Percentiles rank a stretch among this genome's conserved stretches.
Conservation (phyloP, 2,329 filamentous ascomycete genomes). For the Conoideocrella luteorostrata region DNA sequence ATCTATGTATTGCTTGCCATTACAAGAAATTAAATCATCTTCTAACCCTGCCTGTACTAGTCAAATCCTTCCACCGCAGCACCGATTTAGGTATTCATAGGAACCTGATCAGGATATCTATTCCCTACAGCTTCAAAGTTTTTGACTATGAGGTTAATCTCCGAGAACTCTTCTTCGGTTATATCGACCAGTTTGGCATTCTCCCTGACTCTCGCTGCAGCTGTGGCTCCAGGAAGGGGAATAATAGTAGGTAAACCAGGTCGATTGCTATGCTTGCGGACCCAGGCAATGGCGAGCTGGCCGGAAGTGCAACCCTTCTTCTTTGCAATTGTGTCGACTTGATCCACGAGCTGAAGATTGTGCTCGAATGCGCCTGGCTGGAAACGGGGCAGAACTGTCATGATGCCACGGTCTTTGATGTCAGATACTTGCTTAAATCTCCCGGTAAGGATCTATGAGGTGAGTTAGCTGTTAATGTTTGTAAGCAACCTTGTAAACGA, state of each 20-base stretch:
- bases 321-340: constrained; percentile 51
- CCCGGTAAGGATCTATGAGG: constrained; percentile 23
- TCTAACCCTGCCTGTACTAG: background rate
- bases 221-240: constrained; percentile 61
- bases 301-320: constrained; percentile 54
- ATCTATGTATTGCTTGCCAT: too few relatives aligned
- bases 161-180: constrained; percentile 41
- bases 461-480: constrained; percentile 3
- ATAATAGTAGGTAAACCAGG: constrained; percentile 52
- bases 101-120: constrained; percentile 37
- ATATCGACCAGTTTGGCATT: constrained; percentile 47
- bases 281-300: constrained; percentile 64
- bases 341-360: constrained; percentile 56
- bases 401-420: constrained; percentile 15
- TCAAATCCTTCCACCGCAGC: background rate
- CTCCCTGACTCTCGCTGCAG: constrained; percentile 50
- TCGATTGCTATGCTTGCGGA: constrained; percentile 40
- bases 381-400: constrained; percentile 48
- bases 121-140: constrained; percentile 41
- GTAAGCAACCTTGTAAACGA: background rate
- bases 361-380: constrained; percentile 54
- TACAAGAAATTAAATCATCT: background rate
- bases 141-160: constrained; percentile 41
- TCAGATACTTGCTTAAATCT: constrained; percentile 19
- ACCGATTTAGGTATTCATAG: background rate